Conservation (phyloP, 495 filamentous ascomycete genomes). For the Cladorrhinum samala region DNA sequence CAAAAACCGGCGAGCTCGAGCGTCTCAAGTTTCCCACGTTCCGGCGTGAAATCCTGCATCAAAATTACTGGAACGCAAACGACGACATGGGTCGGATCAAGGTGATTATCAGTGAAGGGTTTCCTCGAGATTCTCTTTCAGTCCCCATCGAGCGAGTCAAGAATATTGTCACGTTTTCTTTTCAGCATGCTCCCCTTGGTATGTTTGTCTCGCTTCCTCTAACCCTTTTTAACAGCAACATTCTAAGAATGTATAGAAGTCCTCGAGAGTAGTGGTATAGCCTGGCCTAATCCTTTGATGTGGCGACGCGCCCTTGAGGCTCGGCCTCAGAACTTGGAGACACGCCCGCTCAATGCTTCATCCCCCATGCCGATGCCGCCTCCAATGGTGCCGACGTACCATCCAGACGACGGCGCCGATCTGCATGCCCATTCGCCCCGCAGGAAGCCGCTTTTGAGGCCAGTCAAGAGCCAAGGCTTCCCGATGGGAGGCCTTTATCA, state of each 20-base stretch:
- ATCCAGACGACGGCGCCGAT: conserved; percentile 33
- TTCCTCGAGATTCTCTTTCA: conserved; percentile 43
- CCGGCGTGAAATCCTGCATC: conserved; percentile 61
- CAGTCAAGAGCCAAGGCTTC: conserved; percentile 13
- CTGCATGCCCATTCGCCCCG: conserved; percentile 42
- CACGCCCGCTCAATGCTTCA: conserved; percentile 34
- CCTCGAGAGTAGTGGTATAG: conserved; percentile 69
- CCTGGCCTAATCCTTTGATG: conserved; percentile 75
- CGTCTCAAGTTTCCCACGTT: conserved; percentile 68
- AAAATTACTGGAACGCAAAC: conserved; percentile 65
- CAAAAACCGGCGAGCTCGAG: conserved; percentile 56
- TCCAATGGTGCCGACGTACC: conserved; percentile 29
- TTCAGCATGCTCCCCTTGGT: conserved; percentile 82
- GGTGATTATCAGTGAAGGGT: conserved; percentile 72
- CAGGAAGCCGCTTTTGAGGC: conserved; percentile 12
- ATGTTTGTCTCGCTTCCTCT: conserved; percentile 16
- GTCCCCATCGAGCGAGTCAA: conserved; percentile 62
- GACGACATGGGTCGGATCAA: conserved; percentile 70
- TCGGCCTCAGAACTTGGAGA: too few species aligned
- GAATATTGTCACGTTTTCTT: conserved; percentile 72
- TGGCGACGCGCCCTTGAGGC: too few species aligned
- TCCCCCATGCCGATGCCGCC: conserved; percentile 31
- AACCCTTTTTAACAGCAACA: not conserved
- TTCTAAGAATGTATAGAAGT: conserved; percentile 43
- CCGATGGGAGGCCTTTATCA: too few species aligned